A percentile compares a stretch with the other conserved stretches of the same genome.
phyloP scores from a whole-genome alignment of 2,329 filamentous ascomycete genomes.

The Botrytis elliptica region DNA sequence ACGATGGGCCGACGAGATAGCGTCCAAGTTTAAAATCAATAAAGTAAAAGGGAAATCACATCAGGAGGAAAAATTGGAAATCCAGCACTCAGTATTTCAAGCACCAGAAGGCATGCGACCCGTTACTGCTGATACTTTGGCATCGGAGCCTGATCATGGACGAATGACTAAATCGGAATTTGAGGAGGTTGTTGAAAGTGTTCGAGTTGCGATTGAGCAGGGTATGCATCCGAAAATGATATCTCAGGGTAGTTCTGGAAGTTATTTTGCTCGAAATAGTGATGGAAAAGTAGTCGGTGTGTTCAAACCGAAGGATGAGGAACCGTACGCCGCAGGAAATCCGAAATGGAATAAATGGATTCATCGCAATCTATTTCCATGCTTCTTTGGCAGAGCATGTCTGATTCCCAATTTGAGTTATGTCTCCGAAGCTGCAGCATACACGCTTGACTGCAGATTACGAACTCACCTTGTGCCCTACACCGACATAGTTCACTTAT shows the following conservation, averaged over 20 bases:
- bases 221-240: constrained; percentile 95
- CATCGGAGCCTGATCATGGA: constrained; percentile 57
- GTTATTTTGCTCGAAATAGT: constrained; percentile 91
- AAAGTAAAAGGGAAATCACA: constrained; percentile 70
- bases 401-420: constrained; percentile 97
- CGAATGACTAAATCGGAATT: constrained; percentile 79
- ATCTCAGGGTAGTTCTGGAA: constrained; percentile 93
- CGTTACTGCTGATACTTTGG: constrained; percentile 71
- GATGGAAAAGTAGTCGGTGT: constrained; percentile 95
- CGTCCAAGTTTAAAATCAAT: constrained; percentile 89
- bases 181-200: constrained; percentile 83
- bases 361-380: constrained; percentile 94
- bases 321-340: constrained; percentile 94
- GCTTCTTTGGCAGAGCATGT: constrained; percentile 91
- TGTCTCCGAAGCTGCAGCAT: constrained; percentile 95
- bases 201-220: constrained; percentile 84
- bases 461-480: constrained; percentile 93
- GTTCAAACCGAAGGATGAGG: constrained; percentile 98
- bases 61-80: constrained; percentile 87
- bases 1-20: constrained; percentile 97
- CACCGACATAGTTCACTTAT: constrained; percentile 89
- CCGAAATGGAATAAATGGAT: constrained; percentile 99
- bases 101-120: constrained; percentile 84
- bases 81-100: constrained; percentile 96
- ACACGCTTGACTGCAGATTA: constrained; percentile 87